Evolutionary conservation across 2,329 filamentous ascomycete genomes (phyloP).

Genomic region (Lecanoromycetidae sp.): DNA sequence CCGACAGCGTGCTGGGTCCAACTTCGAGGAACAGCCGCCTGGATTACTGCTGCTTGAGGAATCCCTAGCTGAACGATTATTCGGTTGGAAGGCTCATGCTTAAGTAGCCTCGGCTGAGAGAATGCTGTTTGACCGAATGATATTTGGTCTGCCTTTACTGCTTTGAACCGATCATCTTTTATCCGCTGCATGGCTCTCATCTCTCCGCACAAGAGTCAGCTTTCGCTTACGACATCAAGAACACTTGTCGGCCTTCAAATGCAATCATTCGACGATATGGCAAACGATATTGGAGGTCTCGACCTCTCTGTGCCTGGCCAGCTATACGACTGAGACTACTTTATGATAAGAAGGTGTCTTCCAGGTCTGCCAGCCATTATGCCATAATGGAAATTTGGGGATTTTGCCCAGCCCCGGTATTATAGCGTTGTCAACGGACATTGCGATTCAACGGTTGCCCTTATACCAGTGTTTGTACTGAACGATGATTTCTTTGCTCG

Average conservation of each 20-base stretch:
- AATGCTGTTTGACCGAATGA: not conserved
- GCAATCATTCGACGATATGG: constrained; percentile 3
- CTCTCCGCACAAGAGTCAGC: constrained; percentile 7
- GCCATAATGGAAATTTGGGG: not conserved
- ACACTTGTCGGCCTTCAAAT: constrained; percentile 6
- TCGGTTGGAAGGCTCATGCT: too few species aligned
- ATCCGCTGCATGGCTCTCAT: constrained; percentile 6
- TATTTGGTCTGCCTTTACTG: not conserved
- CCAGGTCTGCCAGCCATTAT: not conserved
- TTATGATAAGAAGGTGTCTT: not conserved
- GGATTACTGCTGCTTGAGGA: not conserved
- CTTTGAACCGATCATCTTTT: constrained; percentile 6
- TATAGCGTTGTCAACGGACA: not conserved
- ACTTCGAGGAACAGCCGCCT: too few species aligned
- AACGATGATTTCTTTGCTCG: too few species aligned
- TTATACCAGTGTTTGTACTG: not conserved
- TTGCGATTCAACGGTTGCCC: not conserved
- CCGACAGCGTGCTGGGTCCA: too few species aligned
- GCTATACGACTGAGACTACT: not conserved
- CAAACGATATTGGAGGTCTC: constrained; percentile 5
- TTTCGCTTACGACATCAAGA: constrained; percentile 4
- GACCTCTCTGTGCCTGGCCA: not conserved
- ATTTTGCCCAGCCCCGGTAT: not conserved
- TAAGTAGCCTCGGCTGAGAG: not conserved
- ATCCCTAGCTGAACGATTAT: not conserved